Evolutionary conservation across 805 yeast genomes (phyloP).

Genomic region (Nakazawaea ishiwadae): DNA sequence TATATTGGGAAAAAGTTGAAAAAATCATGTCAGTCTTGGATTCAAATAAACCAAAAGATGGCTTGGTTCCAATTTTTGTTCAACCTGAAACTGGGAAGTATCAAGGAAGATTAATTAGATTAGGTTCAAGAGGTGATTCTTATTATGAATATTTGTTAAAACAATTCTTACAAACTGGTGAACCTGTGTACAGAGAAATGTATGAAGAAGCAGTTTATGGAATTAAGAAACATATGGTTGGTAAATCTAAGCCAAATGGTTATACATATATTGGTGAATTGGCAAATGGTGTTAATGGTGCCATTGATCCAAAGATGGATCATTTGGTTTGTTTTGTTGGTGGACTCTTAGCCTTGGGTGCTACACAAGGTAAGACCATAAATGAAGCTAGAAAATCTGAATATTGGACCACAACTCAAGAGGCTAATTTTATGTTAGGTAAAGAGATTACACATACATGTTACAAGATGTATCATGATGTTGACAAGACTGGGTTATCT

Average conservation of each 20-base stretch:
- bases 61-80: slow-evolving; percentile 79
- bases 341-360: slow-evolving; percentile 84
- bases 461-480: slow-evolving; percentile 74
- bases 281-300: slow-evolving; percentile 59
- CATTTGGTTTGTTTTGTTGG: slow-evolving; percentile 91
- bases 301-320: slow-evolving; percentile 73
- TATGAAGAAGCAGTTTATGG: slow-evolving; percentile 77
- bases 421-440: slow-evolving; percentile 63
- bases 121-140: slow-evolving; percentile 92
- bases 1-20: slow-evolving; percentile 79
- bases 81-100: slow-evolving; percentile 71
- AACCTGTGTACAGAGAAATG: slow-evolving; percentile 61
- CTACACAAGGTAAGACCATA: slow-evolving; percentile 67
- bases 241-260: slow-evolving; percentile 55
- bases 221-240: slow-evolving; percentile 61
- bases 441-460: slow-evolving; percentile 76
- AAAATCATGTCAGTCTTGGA: slow-evolving; percentile 68
- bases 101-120: slow-evolving; percentile 59
- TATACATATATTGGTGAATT: slow-evolving; percentile 75
- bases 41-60: slow-evolving; percentile 57
- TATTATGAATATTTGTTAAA: slow-evolving; percentile 86
- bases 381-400: slow-evolving; percentile 46
- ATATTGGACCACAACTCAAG: slow-evolving; percentile 55
- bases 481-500: slow-evolving; percentile 68
- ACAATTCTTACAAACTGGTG: slow-evolving; percentile 79